Evolutionary conservation across 2,329 filamentous ascomycete genomes (phyloP).

Genomic region (Canariomyces notabilis): DNA sequence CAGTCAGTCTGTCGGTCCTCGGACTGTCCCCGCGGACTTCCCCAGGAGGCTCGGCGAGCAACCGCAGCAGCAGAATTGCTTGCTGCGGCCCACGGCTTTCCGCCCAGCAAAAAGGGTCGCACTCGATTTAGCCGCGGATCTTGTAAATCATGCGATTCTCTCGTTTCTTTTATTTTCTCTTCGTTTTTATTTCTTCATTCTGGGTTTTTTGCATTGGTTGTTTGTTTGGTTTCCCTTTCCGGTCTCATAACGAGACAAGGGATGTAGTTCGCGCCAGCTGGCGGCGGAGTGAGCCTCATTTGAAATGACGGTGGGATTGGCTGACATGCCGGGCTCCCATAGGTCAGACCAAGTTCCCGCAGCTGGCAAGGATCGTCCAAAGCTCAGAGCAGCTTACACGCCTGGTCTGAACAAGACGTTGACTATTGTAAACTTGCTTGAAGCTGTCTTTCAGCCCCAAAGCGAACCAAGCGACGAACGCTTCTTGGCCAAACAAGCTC

Average conservation of each 20-base stretch:
- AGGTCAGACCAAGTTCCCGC: constrained; percentile 5
- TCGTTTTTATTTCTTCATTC: not conserved
- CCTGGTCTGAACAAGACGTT: constrained; percentile 8
- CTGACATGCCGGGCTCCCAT: constrained; percentile 3
- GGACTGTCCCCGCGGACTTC: constrained; percentile 23
- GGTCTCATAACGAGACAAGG: too few species aligned
- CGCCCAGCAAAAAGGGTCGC: constrained; percentile 19
- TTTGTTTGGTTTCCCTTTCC: too few species aligned
- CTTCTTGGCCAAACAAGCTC: not conserved
- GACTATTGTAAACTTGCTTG: too few species aligned
- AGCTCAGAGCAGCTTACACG: too few species aligned
- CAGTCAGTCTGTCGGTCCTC: constrained; percentile 14
- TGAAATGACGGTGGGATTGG: constrained; percentile 2
- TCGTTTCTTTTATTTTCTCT: not conserved
- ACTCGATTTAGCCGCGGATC: constrained; percentile 23
- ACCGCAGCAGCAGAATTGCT: constrained; percentile 21
- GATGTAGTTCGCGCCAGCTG: constrained; percentile 23
- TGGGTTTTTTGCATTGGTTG: not conserved
- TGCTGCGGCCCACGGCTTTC: constrained; percentile 14
- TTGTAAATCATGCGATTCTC: constrained; percentile 16
- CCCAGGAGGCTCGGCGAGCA: constrained; percentile 20
- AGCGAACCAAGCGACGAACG: not conserved
- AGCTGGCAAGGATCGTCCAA: constrained; percentile 16
- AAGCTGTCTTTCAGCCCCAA: constrained; percentile 8
- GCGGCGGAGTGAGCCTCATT: constrained; percentile 18